A percentile compares a stretch with the other conserved stretches of the same genome.
phyloP scores from a whole-genome alignment of 768 basidiomycete species.

The Termitomyces sp. region DNA sequence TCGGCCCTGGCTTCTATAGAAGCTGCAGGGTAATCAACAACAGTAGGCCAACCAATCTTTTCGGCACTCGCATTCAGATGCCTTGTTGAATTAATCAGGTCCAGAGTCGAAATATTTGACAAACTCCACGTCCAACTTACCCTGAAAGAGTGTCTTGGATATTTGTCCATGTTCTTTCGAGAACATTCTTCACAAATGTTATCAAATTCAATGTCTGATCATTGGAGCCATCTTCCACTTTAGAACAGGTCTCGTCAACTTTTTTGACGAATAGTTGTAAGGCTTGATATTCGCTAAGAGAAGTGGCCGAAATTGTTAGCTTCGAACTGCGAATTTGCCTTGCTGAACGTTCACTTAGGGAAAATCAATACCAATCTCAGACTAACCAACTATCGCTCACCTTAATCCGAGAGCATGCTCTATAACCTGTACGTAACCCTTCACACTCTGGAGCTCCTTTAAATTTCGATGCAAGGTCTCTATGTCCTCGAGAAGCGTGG shows the following conservation, averaged over 20 bases:
- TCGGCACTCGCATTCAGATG: conserved; percentile 63
- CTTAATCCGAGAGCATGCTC: conserved; percentile 69
- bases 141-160: conserved; percentile 63
- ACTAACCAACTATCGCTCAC: conserved; percentile 34
- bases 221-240: conserved; percentile 42
- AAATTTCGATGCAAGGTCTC: conserved; percentile 75
- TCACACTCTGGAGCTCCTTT: conserved; percentile 73
- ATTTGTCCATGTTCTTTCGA: conserved; percentile 71
- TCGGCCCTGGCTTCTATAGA: conserved; percentile 46
- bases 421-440: conserved; percentile 72
- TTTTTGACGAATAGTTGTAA: conserved; percentile 59
- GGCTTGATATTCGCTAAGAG: conserved; percentile 54
- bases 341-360: conserved; percentile 53
- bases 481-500: conserved; percentile 78
- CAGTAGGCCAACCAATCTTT: conserved; percentile 80
- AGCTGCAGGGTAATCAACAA: conserved; percentile 59
- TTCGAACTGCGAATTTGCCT: conserved; percentile 43
- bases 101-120: conserved; percentile 6
- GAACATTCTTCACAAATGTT: conserved; percentile 56
- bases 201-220: conserved; percentile 58
- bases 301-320: conserved; percentile 35
- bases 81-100: conserved; percentile 32
- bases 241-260: conserved; percentile 40
- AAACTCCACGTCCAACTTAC: conserved; percentile 36
- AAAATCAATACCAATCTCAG: conserved; percentile 1